Evolutionary conservation across 129 eudicot species (phyloP).

Genomic region (Tanacetum coccineum): DNA sequence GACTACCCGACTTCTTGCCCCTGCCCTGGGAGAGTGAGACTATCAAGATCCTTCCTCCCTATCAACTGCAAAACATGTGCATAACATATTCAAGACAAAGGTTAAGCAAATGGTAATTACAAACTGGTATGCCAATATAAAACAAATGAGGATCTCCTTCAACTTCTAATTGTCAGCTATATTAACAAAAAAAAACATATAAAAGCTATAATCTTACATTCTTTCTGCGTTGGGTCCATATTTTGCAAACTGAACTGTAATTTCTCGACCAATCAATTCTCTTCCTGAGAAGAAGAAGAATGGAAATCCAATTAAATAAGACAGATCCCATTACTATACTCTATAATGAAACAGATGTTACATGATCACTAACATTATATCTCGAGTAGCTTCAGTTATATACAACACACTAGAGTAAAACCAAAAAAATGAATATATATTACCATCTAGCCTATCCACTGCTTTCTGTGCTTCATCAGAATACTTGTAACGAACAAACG

Average conservation of each 20-base stretch:
- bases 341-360: background rate
- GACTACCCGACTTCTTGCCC: conserved; percentile 45
- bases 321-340: background rate
- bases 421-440: no score
- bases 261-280: conserved; percentile 91
- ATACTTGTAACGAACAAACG: conserved; percentile 76
- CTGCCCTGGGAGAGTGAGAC: no score
- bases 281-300: conserved; percentile 46
- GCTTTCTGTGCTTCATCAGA: conserved; percentile 74
- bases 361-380: no score
- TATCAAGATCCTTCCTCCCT: no score
- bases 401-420: no score
- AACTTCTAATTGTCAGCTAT: no score
- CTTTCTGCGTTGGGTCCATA: conserved; percentile 87
- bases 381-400: no score
- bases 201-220: conserved; percentile 50
- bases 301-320: background rate
- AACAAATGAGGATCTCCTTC: background rate
- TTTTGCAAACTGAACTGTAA: conserved; percentile 92
- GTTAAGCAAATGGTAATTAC: background rate
- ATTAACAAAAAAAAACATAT: no score
- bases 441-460: conserved; percentile 75
- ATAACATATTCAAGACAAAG: no score
- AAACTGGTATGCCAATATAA: background rate
- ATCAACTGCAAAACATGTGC: no score